Conservation (phyloP, 2,329 filamentous ascomycete genomes). For the Talaromyces sp. region DNA sequence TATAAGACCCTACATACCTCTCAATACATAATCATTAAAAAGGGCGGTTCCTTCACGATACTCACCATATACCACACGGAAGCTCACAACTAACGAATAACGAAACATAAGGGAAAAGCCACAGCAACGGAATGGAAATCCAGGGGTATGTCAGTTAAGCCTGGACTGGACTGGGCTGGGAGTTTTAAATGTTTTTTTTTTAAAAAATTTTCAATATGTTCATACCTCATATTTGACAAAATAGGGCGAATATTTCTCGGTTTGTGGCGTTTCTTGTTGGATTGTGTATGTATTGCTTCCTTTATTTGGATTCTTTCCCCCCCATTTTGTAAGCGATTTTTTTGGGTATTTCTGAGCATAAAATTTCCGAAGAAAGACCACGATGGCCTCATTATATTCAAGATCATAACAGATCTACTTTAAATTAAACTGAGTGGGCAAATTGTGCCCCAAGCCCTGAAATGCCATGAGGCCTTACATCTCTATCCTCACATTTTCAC, state of each 20-base stretch:
- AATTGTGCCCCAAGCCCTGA: background rate
- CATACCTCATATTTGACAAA: background rate
- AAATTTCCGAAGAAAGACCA: background rate
- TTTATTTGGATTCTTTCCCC: background rate
- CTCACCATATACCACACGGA: background rate
- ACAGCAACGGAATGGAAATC: background rate
- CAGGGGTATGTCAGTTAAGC: background rate
- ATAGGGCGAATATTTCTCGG: background rate
- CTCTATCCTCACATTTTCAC: background rate
- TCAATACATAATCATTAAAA: background rate
- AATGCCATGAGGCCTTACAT: background rate
- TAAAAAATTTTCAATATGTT: background rate
- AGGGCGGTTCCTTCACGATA: background rate
- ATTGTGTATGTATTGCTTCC: background rate
- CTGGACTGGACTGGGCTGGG: background rate
- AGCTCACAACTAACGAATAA: conserved; percentile 5
- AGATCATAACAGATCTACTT: background rate
- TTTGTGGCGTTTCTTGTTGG: background rate
- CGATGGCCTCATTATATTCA: too few relatives aligned
- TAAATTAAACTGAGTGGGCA: background rate
- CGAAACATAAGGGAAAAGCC: background rate
- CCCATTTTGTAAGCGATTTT: too few relatives aligned
- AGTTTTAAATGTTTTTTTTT: background rate
- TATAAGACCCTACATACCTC: background rate
- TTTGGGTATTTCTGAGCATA: background rate